These are phyloP conservation scores for Polygonum maritimum DNA, from an alignment of 148 eudicot species.

Conservation along the genomic window DNA sequence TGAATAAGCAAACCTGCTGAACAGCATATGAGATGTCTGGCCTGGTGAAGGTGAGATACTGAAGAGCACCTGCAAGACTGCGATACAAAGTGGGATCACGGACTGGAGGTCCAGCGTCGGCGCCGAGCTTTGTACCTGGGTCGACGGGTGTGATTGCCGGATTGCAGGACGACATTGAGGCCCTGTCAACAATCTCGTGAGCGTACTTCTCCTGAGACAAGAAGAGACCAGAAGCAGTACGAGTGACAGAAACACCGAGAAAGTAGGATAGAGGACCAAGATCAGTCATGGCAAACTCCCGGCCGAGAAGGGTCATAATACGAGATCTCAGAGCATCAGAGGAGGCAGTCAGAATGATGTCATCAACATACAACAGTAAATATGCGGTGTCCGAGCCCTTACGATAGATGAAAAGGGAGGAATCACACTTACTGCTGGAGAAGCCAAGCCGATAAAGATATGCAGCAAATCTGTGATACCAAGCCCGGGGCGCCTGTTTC, in stretches of 20 bases:
- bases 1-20: no score
- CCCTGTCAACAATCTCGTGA: not conserved
- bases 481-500: not conserved
- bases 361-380: not conserved
- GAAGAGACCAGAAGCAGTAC: not conserved
- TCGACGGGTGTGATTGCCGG: not conserved
- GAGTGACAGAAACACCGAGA: not conserved
- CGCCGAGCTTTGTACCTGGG: not conserved
- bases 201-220: not conserved
- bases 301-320: no score
- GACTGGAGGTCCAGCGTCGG: not conserved
- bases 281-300: no score
- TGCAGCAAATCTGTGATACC: not conserved
- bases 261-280: no score
- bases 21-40: not conserved
- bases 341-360: not conserved
- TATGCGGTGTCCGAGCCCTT: not conserved
- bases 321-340: no score
- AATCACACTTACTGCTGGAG: not conserved
- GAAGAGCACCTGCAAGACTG: not conserved
- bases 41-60: not conserved
- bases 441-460: not conserved
- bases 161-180: not conserved
- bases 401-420: not conserved
- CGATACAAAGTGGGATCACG: not conserved